Evolutionary conservation across 2,329 filamentous ascomycete genomes (phyloP).

Genomic region (Plectosphaerella sp.): DNA sequence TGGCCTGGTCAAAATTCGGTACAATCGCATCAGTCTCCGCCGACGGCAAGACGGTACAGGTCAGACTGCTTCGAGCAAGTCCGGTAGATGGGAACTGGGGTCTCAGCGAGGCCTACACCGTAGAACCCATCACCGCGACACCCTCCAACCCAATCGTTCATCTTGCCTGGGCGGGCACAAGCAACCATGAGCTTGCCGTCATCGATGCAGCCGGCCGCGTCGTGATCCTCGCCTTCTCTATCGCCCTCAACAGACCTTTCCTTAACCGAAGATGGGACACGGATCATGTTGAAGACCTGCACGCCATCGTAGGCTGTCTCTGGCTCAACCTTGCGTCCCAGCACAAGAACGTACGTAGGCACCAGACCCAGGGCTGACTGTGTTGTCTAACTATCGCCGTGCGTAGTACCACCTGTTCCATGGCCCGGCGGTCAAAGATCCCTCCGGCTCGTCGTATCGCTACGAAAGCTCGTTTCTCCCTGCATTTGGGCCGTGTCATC

Average conservation of each 20-base stretch:
- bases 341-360: conserved; percentile 30
- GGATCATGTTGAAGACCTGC: conserved; percentile 71
- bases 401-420: conserved; percentile 40
- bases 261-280: conserved; percentile 56
- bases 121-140: conserved; percentile 57
- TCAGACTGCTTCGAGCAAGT: conserved; percentile 68
- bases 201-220: conserved; percentile 77
- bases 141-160: conserved; percentile 69
- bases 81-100: conserved; percentile 69
- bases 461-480: conserved; percentile 65
- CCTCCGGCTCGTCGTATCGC: conserved; percentile 52
- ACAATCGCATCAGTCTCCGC: conserved; percentile 77
- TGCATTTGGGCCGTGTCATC: conserved; percentile 69
- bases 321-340: conserved; percentile 67
- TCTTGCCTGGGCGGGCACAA: conserved; percentile 71
- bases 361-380: background rate
- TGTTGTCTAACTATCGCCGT: background rate
- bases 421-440: conserved; percentile 59
- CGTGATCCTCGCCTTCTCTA: conserved; percentile 66
- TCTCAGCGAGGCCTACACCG: conserved; percentile 65
- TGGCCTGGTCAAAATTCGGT: conserved; percentile 85
- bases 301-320: conserved; percentile 75
- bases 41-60: conserved; percentile 65
- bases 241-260: conserved; percentile 69
- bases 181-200: conserved; percentile 75